These are phyloP conservation scores for Boletus speciosus DNA, from an alignment of 768 basidiomycete species.

Conservation along the genomic window DNA sequence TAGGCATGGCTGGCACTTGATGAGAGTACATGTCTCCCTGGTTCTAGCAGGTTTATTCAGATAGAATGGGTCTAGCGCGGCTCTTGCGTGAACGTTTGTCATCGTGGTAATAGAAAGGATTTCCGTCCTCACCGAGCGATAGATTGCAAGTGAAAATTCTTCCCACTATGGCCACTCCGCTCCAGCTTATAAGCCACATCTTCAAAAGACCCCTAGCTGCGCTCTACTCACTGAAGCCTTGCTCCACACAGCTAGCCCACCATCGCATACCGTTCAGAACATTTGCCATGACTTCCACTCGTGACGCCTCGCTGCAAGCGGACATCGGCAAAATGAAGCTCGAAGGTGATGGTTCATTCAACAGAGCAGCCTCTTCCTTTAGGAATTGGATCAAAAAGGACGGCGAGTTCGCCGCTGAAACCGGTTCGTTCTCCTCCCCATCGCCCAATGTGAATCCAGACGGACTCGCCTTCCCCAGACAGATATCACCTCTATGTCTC, in stretches of 20 bases:
- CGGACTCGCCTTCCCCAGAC: conserved; percentile 38
- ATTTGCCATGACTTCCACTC: conserved; percentile 28
- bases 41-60: conserved; percentile 3
- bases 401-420: conserved; percentile 69
- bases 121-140: not conserved
- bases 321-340: conserved; percentile 56
- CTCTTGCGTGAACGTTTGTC: conserved; percentile 8
- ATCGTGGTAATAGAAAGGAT: conserved; percentile 2
- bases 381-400: conserved; percentile 53
- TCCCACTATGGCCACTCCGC: conserved; percentile 15
- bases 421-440: conserved; percentile 44
- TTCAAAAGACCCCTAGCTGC: conserved; percentile 5
- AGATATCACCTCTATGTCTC: conserved; percentile 93
- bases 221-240: not conserved
- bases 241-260: not conserved
- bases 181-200: conserved; percentile 8
- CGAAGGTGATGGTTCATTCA: conserved; percentile 64
- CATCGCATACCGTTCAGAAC: not conserved
- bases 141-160: conserved; percentile 2
- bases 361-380: conserved; percentile 50
- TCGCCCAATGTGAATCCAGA: too few relatives aligned
- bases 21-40: not conserved
- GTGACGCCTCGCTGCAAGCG: conserved; percentile 36
- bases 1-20: conserved; percentile 83
- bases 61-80: not conserved